These are phyloP conservation scores for Thelonectria olida DNA, from an alignment of 2,329 filamentous ascomycete species.

Conservation along the genomic window DNA sequence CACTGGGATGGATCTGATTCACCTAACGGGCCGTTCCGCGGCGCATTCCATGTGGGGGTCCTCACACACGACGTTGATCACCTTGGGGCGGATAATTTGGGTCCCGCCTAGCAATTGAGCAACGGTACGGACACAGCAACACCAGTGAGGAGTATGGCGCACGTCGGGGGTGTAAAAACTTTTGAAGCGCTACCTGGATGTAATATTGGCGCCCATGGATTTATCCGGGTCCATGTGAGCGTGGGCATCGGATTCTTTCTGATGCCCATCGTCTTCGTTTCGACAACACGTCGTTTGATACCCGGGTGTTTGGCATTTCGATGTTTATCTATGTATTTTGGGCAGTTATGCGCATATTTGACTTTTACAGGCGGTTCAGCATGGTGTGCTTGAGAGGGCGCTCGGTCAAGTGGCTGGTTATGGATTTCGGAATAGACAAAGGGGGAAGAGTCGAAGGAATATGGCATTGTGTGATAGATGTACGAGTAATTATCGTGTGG, in stretches of 20 bases:
- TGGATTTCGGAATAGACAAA: constrained; percentile 13
- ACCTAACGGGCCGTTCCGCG: constrained; percentile 36
- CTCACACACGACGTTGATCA: constrained; percentile 26
- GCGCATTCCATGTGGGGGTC: constrained; percentile 23
- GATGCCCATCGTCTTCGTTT: constrained; percentile 31
- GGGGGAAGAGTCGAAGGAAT: neutral
- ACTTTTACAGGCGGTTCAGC: constrained; percentile 18
- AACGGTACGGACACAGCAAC: neutral
- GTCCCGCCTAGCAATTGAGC: constrained; percentile 4
- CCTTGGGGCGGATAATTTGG: constrained; percentile 10
- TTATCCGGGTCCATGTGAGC: neutral
- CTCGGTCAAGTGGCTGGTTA: constrained; percentile 2
- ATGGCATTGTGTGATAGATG: constrained; percentile 17
- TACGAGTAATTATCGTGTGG: constrained; percentile 16
- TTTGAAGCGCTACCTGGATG: constrained; percentile 9
- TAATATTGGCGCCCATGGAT: constrained; percentile 10
- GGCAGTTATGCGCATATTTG: constrained; percentile 15
- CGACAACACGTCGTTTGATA: constrained; percentile 41
- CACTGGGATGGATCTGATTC: constrained; percentile 21
- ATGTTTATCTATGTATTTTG: constrained; percentile 12
- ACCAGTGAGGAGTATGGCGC: neutral
- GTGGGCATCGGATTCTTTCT: neutral
- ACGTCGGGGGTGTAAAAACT: neutral
- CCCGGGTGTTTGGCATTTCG: constrained; percentile 23
- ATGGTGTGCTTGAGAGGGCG: constrained; percentile 16